Conservation (phyloP, 2,329 filamentous ascomycete species). For the Fusarium cicatricum region DNA sequence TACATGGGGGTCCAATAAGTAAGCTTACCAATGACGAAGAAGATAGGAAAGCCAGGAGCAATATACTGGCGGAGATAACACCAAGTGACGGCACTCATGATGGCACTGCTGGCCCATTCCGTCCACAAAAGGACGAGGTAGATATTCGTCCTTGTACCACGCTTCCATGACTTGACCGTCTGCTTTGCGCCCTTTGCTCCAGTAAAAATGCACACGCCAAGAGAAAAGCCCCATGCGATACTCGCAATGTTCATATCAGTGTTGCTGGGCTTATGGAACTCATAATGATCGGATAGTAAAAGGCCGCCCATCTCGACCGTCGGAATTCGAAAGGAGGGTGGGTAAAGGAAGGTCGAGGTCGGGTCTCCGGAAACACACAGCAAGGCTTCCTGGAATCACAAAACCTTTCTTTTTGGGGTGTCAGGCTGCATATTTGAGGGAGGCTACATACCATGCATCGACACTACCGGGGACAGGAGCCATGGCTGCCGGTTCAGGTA, state of each 20-base stretch:
- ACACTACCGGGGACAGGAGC: conserved; percentile 1
- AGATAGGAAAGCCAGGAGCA: conserved; percentile 33
- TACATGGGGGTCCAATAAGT: accelerated
- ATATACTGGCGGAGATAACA: conserved; percentile 39
- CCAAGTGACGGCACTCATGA: conserved; percentile 42
- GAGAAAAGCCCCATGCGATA: conserved; percentile 41
- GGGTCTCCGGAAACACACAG: not conserved
- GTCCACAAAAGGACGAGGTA: conserved; percentile 40
- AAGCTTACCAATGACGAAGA: conserved; percentile 38
- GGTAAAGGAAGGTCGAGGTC: conserved; percentile 9
- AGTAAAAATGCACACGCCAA: conserved; percentile 41
- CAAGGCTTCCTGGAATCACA: conserved; percentile 1
- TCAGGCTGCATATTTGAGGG: conserved; percentile 23
- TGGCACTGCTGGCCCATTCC: conserved; percentile 36
- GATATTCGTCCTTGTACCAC: conserved; percentile 34
- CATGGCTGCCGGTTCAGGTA: not conserved
- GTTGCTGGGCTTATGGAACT: conserved; percentile 25
- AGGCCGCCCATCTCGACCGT: conserved; percentile 33
- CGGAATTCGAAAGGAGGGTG: not conserved
- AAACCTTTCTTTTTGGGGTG: not conserved
- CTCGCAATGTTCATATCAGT: conserved; percentile 44
- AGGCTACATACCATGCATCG: conserved; percentile 1
- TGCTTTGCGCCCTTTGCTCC: conserved; percentile 36
- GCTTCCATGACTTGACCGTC: conserved; percentile 40
- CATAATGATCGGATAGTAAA: conserved; percentile 33